These are phyloP conservation scores for Cercophora samala DNA, from an alignment of 495 filamentous ascomycete genomes.

Conservation along the genomic window DNA sequence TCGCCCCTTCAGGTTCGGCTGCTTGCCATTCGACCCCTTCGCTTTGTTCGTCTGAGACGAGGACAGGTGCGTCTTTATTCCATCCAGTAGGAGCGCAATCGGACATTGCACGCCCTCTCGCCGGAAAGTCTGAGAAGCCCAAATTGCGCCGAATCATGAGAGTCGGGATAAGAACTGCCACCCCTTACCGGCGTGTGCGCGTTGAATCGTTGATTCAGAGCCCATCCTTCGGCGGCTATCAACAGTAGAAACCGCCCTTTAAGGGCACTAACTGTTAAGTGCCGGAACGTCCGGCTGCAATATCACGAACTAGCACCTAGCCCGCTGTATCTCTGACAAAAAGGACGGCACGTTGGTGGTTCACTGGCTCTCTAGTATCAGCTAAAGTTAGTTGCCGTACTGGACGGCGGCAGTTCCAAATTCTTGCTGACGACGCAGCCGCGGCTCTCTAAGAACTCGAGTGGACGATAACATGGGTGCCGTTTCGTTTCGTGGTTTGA, in stretches of 20 bases:
- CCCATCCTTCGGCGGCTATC: neutral
- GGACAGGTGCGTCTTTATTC: neutral
- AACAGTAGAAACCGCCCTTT: neutral
- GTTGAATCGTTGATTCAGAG: neutral
- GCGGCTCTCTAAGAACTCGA: too few relatives aligned
- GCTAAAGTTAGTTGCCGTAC: neutral
- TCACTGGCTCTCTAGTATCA: neutral
- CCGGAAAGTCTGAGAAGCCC: neutral
- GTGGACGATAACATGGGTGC: neutral
- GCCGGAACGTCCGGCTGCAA: neutral
- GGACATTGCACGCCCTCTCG: neutral
- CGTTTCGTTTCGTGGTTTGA: neutral
- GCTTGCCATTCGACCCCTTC: neutral
- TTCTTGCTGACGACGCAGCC: neutral
- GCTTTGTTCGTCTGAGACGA: slow-evolving; percentile 6
- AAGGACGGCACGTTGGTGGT: neutral
- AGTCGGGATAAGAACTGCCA: neutral
- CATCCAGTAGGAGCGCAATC: neutral
- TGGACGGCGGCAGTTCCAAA: slow-evolving; percentile 3
- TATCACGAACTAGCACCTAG: neutral
- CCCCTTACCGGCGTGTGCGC: neutral
- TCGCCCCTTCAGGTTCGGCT: neutral
- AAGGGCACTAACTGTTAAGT: neutral
- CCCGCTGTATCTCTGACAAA: too few relatives aligned
- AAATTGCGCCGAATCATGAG: neutral